These are phyloP conservation scores for Phytophthora palmivora DNA, from an alignment of 352 stramenopile genomes.

Conservation along the genomic window DNA sequence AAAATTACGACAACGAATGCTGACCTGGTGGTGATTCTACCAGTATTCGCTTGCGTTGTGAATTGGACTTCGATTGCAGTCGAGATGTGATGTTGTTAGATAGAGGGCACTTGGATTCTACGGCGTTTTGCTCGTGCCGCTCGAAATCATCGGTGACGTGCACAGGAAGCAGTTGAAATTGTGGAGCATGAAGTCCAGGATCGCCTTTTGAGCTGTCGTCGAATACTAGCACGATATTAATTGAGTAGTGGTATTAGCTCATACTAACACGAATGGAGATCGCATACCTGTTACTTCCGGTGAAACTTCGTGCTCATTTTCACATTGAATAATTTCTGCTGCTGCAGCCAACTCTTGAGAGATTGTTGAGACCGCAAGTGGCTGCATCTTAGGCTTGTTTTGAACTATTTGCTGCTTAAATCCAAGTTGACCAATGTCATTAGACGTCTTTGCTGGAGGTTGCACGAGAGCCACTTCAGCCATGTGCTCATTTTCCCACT, in stretches of 20 bases:
- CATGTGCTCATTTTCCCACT: conserved; percentile 60
- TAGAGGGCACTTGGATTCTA: neutral
- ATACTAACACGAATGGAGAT: neutral
- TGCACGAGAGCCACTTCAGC: conserved; percentile 32
- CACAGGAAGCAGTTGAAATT: conserved; percentile 34
- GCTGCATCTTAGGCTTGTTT: neutral
- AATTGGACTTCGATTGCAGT: conserved; percentile 1
- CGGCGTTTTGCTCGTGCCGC: conserved; percentile 3
- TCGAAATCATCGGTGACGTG: conserved; percentile 14
- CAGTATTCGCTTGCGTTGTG: conserved; percentile 20
- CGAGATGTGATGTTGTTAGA: neutral
- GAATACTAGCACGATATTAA: conserved; percentile 1
- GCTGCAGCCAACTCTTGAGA: conserved; percentile 49
- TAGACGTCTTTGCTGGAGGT: conserved; percentile 1
- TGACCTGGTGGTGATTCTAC: conserved; percentile 28
- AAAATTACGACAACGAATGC: conserved; percentile 24
- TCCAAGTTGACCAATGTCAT: neutral
- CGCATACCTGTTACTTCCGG: conserved; percentile 9
- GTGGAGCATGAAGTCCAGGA: conserved; percentile 21
- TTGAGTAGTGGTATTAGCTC: too few species aligned
- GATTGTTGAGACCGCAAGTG: conserved; percentile 3
- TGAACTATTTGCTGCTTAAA: conserved; percentile 1
- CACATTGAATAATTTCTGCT: conserved; percentile 55
- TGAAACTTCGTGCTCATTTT: conserved; percentile 42
- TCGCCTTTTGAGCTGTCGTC: conserved; percentile 9